Conservation (phyloP, 2,329 filamentous ascomycete species). For the Emericellopsis atlantica region DNA sequence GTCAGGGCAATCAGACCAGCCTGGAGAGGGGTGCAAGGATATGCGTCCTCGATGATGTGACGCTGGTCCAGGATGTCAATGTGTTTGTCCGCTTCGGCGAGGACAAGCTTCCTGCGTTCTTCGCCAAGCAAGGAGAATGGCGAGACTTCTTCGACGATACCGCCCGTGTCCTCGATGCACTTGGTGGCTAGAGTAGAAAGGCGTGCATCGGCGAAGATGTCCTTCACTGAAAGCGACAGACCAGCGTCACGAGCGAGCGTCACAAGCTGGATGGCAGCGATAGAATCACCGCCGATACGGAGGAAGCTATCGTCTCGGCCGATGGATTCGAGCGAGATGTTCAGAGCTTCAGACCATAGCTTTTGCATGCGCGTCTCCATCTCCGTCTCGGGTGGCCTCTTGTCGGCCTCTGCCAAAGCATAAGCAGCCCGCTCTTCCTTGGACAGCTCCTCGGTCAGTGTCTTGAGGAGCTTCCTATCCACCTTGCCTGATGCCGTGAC, state of each 20-base stretch:
- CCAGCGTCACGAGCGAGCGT: background rate
- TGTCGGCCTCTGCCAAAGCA: conserved; percentile 8
- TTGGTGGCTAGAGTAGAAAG: background rate
- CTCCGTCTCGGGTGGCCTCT: conserved; percentile 5
- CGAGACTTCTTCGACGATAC: background rate
- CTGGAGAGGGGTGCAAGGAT: conserved; percentile 23
- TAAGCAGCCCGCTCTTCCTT: background rate
- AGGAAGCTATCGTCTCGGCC: conserved; percentile 4
- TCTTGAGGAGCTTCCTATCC: background rate
- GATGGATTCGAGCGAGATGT: background rate
- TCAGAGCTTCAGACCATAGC: background rate
- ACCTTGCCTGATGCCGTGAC: background rate
- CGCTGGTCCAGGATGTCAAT: background rate
- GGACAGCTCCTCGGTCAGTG: background rate
- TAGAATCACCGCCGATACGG: conserved; percentile 6
- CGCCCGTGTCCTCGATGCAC: background rate
- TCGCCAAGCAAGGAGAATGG: background rate
- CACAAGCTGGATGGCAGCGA: conserved; percentile 5
- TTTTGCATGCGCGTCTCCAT: background rate
- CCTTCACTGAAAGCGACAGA: conserved; percentile 1
- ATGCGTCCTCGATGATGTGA: conserved; percentile 15
- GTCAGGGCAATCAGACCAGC: conserved; percentile 21
- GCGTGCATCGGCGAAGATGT: conserved; percentile 4
- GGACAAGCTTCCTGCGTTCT: background rate
- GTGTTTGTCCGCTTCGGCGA: background rate